Base-by-base conservation (phyloP, 768 basidiomycete species). In the Suillus subluteus region DNA sequence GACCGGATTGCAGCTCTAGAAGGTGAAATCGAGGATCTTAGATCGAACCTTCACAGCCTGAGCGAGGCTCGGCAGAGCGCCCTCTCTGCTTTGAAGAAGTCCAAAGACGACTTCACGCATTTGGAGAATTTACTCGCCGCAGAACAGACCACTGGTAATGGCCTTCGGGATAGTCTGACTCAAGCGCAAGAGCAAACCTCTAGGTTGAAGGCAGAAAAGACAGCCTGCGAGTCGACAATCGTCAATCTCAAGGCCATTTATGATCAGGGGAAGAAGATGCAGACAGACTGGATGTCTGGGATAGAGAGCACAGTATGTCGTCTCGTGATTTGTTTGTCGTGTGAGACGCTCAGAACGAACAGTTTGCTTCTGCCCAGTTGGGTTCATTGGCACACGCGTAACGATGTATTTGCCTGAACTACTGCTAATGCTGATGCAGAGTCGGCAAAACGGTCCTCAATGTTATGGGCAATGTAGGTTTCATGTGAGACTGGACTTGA, bases 281-380 rank as follows among this genome's bases (percentile, higher is more conserved):
- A 83, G 66, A 69, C 74, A 70, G 73, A 78, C 30, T 75, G 73
- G 38, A 69, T 83, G 65, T 72, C 71, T 26, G 78, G 79, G 67
- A 62, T 82, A 44, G 78, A 80, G 52, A 70, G 73, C 48, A 77
- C 79, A 79, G 82, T 82, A 67, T 61, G 79, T 74, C 6, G 7
- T 43, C 26, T 61, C 18, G 16, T 61, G 26, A 59, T 43, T 21
- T 21, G 26, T 32, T 21, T 30, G 9, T 59, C 18, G 9, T 41
- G 26, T 41, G 40, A 21, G 43, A 43, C 30, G 26, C 59, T 61
- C 16, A 61, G 23, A 43, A 43, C 40, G 41, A 61, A 61, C 23
- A 61, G 59, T 41, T 61, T 61, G 18, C 58, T 41, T 30, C 38
- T 21, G 58, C 26, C 16, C 16, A 59, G 38, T 16, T 18, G 18